Evolutionary conservation across 73 alveolate species (phyloP).

Genomic region (Halteria grandinella): DNA sequence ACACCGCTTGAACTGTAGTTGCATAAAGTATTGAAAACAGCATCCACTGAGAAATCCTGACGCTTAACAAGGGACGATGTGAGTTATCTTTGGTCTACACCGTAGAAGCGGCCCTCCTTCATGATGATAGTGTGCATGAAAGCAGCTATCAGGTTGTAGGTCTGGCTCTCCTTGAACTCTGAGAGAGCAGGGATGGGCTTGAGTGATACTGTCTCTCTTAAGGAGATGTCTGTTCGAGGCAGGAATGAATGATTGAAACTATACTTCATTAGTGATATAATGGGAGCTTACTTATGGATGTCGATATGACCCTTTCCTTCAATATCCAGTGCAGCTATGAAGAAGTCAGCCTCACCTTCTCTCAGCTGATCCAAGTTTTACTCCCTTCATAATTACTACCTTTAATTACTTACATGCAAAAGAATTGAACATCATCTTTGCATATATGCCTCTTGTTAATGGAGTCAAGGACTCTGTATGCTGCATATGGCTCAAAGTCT

Average conservation of each 20-base stretch:
- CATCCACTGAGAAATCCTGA: too few species aligned
- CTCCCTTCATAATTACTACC: neutral
- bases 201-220: slow-evolving; percentile 24
- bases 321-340: slow-evolving; percentile 3
- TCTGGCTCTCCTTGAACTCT: too few species aligned
- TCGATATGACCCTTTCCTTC: slow-evolving; percentile 31
- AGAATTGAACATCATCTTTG: slow-evolving; percentile 13
- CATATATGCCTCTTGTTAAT: slow-evolving; percentile 27
- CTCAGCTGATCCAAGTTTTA: neutral
- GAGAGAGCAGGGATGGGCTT: slow-evolving; percentile 46
- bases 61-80: too few species aligned
- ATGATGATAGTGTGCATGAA: too few species aligned
- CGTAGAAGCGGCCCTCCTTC: too few species aligned
- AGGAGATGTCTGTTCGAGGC: slow-evolving; percentile 21
- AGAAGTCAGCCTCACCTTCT: slow-evolving; percentile 10
- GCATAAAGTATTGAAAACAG: too few species aligned
- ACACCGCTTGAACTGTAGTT: too few species aligned
- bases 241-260: slow-evolving; percentile 39
- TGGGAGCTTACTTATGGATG: slow-evolving; percentile 33
- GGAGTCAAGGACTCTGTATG: slow-evolving; percentile 43
- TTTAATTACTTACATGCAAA: slow-evolving; percentile 7
- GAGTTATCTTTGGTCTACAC: too few species aligned
- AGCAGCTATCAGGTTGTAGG: too few species aligned
- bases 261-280: neutral
- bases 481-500: slow-evolving; percentile 49